Evolutionary conservation across 2,329 filamentous ascomycete genomes (phyloP).

Genomic region (Claviceps digitariae): DNA sequence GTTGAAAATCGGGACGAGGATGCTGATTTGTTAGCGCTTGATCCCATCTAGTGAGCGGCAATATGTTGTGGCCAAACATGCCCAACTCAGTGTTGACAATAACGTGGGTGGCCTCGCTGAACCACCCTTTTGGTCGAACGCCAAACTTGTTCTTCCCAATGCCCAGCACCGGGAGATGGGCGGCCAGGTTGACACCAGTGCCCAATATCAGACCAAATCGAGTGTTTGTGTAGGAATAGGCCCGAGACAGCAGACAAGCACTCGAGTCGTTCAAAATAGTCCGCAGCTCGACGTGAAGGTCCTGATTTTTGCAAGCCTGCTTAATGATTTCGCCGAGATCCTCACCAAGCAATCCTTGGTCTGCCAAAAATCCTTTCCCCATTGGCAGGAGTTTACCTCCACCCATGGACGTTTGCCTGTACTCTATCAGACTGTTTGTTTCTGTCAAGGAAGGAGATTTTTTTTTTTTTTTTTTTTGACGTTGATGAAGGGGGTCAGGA

Average conservation of each 20-base stretch:
- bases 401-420: constrained; percentile 50
- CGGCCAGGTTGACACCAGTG: constrained; percentile 53
- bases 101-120: constrained; percentile 44
- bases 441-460: not conserved
- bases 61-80: constrained; percentile 48
- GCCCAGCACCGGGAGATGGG: constrained; percentile 45
- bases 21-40: constrained; percentile 36
- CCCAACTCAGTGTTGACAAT: constrained; percentile 55
- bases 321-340: constrained; percentile 47
- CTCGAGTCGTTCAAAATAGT: constrained; percentile 56
- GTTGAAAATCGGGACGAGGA: constrained; percentile 45
- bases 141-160: constrained; percentile 45
- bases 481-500: not conserved
- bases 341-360: constrained; percentile 41
- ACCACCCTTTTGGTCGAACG: constrained; percentile 39
- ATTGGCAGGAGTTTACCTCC: constrained; percentile 46
- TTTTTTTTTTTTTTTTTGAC: too few relatives aligned
- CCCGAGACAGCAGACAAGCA: constrained; percentile 51
- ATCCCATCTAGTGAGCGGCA: constrained; percentile 52
- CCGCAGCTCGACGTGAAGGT: constrained; percentile 40
- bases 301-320: constrained; percentile 34
- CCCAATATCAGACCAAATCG: constrained; percentile 53
- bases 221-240: constrained; percentile 44
- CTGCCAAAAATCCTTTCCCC: constrained; percentile 53
- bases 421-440: constrained; percentile 1